Base-by-base conservation (phyloP, 2,329 filamentous ascomycete species). In the Ophiostoma sp. region DNA sequence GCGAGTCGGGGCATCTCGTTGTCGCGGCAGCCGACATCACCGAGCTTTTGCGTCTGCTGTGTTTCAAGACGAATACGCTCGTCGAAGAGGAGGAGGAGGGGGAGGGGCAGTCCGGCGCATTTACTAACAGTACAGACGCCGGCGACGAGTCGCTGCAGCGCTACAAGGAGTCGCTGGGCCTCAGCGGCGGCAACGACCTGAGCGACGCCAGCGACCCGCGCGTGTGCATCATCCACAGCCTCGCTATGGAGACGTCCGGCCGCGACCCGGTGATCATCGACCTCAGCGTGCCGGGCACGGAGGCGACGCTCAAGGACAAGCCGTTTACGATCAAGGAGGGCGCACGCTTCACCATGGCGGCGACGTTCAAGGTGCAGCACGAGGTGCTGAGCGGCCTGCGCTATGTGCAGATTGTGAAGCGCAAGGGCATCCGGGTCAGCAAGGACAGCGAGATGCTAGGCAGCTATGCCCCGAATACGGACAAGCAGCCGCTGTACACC, bases 371-470 rank as follows among this genome's bases (percentile, higher is more conserved):
- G 81, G 95, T 99, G 63, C 93, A 99, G 83, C 93, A 97, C 78
- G 91, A 98, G 80, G 94, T 99, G 73, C 86, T 98, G 68, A 95
- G 91, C 74, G 95, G 95, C 63, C 81, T 99, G 77, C 96, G 97
- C 82, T 99, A 98, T 79, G 86, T 99, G 69, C 95, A 99, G 81
- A 86, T 93, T 55, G 91, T 97, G 71, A 96, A 95, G 85, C 85
- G 93, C 74, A 93, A 93, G 84, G 91, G 91, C 67, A 85, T 98
- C 77, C 87, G 87, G 70, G 87, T 94, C 71, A 91, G 90, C 82
- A 99, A 97, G 86, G 90, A 95, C 76, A 91, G 96, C 75, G 94
- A 98, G 83, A 99, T 99, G 95, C 90, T 99, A 85, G 93, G 94
- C 74, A 96, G 92, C 75, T 99, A 94, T 76, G 90, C 92, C 68